phyloP scores from a whole-genome alignment of 2,329 filamentous ascomycete species.

The Colletotrichum sp. region DNA sequence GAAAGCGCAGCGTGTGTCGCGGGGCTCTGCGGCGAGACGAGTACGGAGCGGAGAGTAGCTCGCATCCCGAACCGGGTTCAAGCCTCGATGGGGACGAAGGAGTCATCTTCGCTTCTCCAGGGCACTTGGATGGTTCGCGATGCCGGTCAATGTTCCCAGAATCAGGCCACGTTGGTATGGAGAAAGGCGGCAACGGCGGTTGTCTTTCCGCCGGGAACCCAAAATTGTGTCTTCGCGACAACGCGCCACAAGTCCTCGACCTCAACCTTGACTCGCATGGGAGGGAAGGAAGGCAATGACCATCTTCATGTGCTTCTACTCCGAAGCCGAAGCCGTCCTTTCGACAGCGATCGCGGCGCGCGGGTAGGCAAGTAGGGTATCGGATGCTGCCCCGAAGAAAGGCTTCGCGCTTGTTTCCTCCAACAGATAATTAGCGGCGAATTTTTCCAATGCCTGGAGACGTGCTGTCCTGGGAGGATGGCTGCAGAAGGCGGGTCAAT shows the following conservation, averaged over 20 bases:
- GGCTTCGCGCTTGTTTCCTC: not conserved
- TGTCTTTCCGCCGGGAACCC: not conserved
- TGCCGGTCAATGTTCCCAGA: not conserved
- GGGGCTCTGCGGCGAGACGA: not conserved
- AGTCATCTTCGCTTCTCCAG: not conserved
- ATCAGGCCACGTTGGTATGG: not conserved
- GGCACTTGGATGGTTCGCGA: not conserved
- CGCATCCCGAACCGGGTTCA: not conserved
- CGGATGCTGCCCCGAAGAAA: not conserved
- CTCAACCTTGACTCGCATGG: not conserved
- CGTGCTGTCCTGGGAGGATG: not conserved
- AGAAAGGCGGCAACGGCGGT: not conserved
- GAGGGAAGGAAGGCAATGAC: not conserved
- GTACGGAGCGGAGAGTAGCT: not conserved
- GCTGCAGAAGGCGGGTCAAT: conserved; percentile 3
- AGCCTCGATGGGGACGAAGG: not conserved
- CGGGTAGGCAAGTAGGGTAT: not conserved
- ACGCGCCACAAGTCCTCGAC: not conserved
- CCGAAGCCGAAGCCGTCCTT: not conserved
- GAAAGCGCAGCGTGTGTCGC: not conserved
- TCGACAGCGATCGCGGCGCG: not conserved
- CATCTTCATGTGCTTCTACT: not conserved
- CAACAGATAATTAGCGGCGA: not conserved
- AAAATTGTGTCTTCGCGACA: not conserved
- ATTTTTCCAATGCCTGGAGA: not conserved